These are phyloP conservation scores for Funneliformis caledonium DNA, from an alignment of 371 early-diverging fungal species.

Conservation along the genomic window DNA sequence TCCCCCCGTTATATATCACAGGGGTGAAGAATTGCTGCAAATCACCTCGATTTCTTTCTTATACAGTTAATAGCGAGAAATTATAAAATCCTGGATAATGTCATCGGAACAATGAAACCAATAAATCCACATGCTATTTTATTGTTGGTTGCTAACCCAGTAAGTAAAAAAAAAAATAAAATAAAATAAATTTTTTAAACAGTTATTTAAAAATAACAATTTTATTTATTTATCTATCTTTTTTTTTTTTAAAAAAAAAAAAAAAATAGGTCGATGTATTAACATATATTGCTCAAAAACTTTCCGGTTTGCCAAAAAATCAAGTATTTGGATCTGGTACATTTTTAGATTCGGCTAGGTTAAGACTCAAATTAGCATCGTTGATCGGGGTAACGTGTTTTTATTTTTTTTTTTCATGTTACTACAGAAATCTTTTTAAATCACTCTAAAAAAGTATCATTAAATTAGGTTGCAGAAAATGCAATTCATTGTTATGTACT, in stretches of 20 bases:
- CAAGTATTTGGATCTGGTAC: constrained; percentile 92
- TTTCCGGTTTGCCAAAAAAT: constrained; percentile 72
- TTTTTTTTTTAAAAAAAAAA: not conserved
- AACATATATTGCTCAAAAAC: constrained; percentile 80
- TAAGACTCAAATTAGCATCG: constrained; percentile 68
- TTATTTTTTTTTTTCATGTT: not conserved
- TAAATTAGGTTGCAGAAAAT: constrained; percentile 52
- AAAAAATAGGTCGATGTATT: constrained; percentile 64
- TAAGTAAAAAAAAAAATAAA: not conserved
- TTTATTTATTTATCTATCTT: not conserved
- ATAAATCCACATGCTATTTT: constrained; percentile 73
- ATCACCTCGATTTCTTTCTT: not conserved
- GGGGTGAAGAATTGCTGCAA: not conserved
- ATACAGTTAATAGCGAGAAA: constrained; percentile 77
- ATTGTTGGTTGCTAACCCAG: constrained; percentile 84
- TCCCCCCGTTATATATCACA: not conserved
- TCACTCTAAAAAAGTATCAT: not conserved
- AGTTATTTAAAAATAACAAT: not conserved
- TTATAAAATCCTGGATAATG: constrained; percentile 70
- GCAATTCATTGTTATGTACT: constrained; percentile 83
- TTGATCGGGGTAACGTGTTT: constrained; percentile 54
- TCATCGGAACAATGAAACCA: constrained; percentile 75
- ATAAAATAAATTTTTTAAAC: not conserved
- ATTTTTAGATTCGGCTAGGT: constrained; percentile 78
- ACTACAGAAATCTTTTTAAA: constrained; percentile 13